phyloP scores from a whole-genome alignment of 1,284 basidiomycete genomes.

The Ganoderma lingzhi region DNA sequence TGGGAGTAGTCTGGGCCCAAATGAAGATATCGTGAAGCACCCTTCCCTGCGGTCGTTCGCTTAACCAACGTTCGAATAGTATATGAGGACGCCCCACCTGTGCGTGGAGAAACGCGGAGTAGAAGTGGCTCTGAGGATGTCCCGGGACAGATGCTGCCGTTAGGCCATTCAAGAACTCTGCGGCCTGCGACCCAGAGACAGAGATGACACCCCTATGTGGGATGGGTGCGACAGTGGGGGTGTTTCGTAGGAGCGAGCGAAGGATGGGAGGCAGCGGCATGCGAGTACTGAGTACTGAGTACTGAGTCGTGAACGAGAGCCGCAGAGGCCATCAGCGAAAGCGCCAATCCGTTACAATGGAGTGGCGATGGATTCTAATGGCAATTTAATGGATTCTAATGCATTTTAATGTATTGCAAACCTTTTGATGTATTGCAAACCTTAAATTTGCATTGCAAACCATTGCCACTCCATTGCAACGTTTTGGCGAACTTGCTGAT shows the following conservation, averaged over 20 bases:
- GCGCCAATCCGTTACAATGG: no score
- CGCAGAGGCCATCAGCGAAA: no score
- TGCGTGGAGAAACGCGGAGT: constrained; percentile 87
- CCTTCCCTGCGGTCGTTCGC: constrained; percentile 68
- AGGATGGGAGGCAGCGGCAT: constrained; percentile 50
- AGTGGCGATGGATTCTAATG: no score
- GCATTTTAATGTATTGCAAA: no score
- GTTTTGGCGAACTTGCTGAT: no score
- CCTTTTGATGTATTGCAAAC: no score
- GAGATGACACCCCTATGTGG: constrained; percentile 74
- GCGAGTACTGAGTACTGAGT: constrained; percentile 6
- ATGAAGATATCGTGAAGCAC: constrained; percentile 91
- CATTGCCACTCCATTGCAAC: no score
- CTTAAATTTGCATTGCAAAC: no score
- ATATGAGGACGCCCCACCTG: constrained; percentile 60
- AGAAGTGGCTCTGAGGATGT: constrained; percentile 65
- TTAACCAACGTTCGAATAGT: constrained; percentile 14
- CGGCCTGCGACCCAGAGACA: constrained; percentile 83
- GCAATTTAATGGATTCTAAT: no score
- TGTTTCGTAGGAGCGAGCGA: constrained; percentile 53
- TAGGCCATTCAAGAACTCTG: constrained; percentile 90
- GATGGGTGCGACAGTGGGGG: constrained; percentile 70
- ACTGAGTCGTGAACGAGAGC: no score
- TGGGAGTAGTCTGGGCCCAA: constrained; percentile 64
- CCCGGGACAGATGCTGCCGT: constrained; percentile 69